Percentiles rank a stretch among this genome's conserved stretches.
phyloP scores from a whole-genome alignment of 305 asterid species.

The Andrographis paniculata region DNA sequence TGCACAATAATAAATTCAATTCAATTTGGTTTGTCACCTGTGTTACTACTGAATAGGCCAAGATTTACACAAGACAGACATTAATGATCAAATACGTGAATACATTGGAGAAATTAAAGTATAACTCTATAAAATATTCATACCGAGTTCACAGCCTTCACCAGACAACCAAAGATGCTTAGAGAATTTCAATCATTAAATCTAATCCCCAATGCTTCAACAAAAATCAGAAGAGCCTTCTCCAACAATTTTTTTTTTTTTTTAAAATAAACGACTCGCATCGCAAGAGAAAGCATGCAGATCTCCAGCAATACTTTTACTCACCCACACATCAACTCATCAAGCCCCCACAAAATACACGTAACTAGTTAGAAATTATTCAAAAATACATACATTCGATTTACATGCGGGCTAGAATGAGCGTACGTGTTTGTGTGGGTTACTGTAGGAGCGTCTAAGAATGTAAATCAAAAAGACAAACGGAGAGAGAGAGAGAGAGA shows the following conservation, averaged over 20 bases:
- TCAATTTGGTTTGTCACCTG: slow-evolving; percentile 1
- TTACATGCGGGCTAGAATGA: slow-evolving; percentile 18
- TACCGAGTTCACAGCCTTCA: too few relatives aligned
- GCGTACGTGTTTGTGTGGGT: slow-evolving; percentile 20
- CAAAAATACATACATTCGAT: slow-evolving; percentile 19
- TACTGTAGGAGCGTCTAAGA: slow-evolving; percentile 12
- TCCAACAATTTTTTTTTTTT: slow-evolving; percentile 13
- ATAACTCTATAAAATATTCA: slow-evolving; percentile 9
- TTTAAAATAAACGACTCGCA: slow-evolving; percentile 19
- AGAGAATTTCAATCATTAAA: slow-evolving; percentile 17
- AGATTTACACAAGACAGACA: neutral
- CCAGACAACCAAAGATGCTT: slow-evolving; percentile 9
- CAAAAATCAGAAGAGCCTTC: slow-evolving; percentile 13
- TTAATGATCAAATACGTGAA: neutral
- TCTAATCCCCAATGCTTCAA: slow-evolving; percentile 3
- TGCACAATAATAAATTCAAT: neutral
- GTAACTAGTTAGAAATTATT: slow-evolving; percentile 11
- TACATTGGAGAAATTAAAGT: slow-evolving; percentile 8
- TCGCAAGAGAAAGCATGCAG: slow-evolving; percentile 25
- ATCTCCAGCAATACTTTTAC: slow-evolving; percentile 30
- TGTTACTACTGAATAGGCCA: slow-evolving; percentile 17
- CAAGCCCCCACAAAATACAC: slow-evolving; percentile 11
- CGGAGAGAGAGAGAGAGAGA: slow-evolving; percentile 13
- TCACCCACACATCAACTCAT: slow-evolving; percentile 22
- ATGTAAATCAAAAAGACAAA: too few relatives aligned